Percentiles rank a stretch among this genome's conserved stretches.
Evolutionary conservation across 208 protist genomes (phyloP).

Genomic region (Blastocrithidia nonstop): DNA sequence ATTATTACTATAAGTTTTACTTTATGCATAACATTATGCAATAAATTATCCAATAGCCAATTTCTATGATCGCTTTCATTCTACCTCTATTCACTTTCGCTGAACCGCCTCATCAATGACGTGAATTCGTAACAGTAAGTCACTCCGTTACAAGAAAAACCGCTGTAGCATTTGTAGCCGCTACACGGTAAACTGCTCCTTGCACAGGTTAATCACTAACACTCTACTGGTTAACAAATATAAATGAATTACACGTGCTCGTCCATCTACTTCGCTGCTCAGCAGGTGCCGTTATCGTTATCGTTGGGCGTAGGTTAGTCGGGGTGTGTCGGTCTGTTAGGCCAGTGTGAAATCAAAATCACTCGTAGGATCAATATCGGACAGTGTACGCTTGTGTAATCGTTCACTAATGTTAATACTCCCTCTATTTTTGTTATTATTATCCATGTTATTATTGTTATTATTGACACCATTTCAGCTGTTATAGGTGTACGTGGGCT

Average conservation of each 20-base stretch:
- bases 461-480: slow-evolving; percentile 1
- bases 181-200: slow-evolving; percentile 19
- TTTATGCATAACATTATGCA: slow-evolving; percentile 1
- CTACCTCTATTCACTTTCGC: background rate
- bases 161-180: slow-evolving; percentile 15
- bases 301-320: slow-evolving; percentile 2
- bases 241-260: slow-evolving; percentile 11
- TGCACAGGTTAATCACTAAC: slow-evolving; percentile 8
- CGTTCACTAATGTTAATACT: slow-evolving; percentile 1
- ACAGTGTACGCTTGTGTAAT: slow-evolving; percentile 13
- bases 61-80: background rate
- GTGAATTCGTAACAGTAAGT: background rate
- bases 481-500: slow-evolving; percentile 26
- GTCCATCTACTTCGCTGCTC: slow-evolving; percentile 18
- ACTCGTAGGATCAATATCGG: slow-evolving; percentile 25
- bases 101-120: background rate
- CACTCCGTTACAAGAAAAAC: slow-evolving; percentile 12
- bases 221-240: slow-evolving; percentile 6
- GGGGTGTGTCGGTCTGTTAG: slow-evolving; percentile 7
- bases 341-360: slow-evolving; percentile 23
- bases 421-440: background rate
- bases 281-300: slow-evolving; percentile 20
- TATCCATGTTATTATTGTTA: background rate
- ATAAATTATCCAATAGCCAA: background rate
- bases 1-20: background rate